Conservation (phyloP, 2,329 filamentous ascomycete genomes). For the Teratosphaeria zuluensis region DNA sequence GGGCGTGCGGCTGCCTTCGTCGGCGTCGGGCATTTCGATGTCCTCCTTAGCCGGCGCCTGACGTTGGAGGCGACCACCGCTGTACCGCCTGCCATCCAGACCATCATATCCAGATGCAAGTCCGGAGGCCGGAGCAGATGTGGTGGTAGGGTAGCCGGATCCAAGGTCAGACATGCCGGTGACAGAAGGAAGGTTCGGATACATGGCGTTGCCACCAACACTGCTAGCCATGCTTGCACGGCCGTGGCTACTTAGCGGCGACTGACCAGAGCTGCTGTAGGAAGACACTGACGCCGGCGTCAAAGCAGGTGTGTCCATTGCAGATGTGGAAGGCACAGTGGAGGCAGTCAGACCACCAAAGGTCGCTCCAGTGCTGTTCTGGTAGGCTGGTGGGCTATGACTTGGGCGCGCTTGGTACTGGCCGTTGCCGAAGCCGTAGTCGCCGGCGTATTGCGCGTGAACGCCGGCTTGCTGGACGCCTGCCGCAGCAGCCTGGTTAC, state of each 20-base stretch:
- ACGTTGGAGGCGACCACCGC: constrained; percentile 50
- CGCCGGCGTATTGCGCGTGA: constrained; percentile 44
- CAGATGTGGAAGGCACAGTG: constrained; percentile 31
- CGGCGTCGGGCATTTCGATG: constrained; percentile 31
- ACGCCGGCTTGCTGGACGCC: constrained; percentile 66
- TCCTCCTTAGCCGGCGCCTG: constrained; percentile 34
- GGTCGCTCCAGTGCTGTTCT: constrained; percentile 17
- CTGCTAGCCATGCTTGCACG: constrained; percentile 42
- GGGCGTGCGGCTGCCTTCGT: constrained; percentile 29
- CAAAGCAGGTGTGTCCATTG: constrained; percentile 60
- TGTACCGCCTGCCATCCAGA: constrained; percentile 52
- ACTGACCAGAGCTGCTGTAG: constrained; percentile 64
- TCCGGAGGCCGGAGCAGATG: constrained; percentile 57
- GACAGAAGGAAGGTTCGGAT: constrained; percentile 65
- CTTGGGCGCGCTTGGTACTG: constrained; percentile 44
- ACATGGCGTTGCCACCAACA: constrained; percentile 51
- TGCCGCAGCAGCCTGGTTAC: constrained; percentile 62
- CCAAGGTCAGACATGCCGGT: constrained; percentile 53
- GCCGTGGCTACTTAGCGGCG: constrained; percentile 59
- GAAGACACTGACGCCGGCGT: constrained; percentile 68
- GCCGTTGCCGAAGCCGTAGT: constrained; percentile 43
- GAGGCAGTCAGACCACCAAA: constrained; percentile 26
- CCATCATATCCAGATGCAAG: constrained; percentile 56
- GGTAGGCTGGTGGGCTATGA: constrained; percentile 43
- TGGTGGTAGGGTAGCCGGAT: constrained; percentile 51